Evolutionary conservation across 2,329 filamentous ascomycete genomes (phyloP).

Genomic region (Uncinocarpus reesii): DNA sequence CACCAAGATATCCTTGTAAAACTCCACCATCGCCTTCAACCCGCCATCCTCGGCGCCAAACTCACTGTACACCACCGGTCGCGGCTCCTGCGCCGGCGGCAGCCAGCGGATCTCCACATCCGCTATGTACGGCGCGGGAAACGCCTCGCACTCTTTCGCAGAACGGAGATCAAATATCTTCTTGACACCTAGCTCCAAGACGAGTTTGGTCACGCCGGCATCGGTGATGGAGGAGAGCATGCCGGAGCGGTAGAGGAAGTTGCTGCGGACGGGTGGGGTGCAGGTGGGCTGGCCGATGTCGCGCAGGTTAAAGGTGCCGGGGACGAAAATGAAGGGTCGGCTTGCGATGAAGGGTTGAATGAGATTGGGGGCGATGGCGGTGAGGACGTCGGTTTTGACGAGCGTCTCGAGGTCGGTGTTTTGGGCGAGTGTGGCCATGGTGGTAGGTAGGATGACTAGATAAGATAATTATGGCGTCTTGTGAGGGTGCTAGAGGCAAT

Average conservation of each 20-base stretch:
- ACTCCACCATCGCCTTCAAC: conserved; percentile 46
- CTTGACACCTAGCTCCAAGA: conserved; percentile 45
- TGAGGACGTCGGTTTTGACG: conserved; percentile 12
- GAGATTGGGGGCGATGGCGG: conserved; percentile 5
- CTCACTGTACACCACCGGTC: conserved; percentile 45
- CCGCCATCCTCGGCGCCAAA: conserved; percentile 40
- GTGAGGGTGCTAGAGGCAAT: too few relatives aligned
- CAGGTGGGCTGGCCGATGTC: conserved; percentile 49
- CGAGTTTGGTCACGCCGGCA: conserved; percentile 45
- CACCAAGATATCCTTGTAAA: conserved; percentile 57
- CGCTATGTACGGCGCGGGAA: conserved; percentile 38
- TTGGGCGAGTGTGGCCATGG: background rate
- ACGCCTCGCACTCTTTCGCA: conserved; percentile 33
- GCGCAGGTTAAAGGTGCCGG: conserved; percentile 56
- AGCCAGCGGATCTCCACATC: conserved; percentile 48
- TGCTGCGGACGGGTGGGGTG: conserved; percentile 23
- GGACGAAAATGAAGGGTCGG: conserved; percentile 25
- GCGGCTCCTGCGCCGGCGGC: conserved; percentile 53
- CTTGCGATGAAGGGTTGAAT: conserved; percentile 8
- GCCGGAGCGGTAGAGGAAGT: conserved; percentile 57
- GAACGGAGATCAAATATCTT: conserved; percentile 60
- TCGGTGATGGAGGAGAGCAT: conserved; percentile 52
- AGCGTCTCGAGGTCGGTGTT: conserved; percentile 8
- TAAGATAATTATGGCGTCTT: background rate
- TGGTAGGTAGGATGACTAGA: background rate